These are phyloP conservation scores for Rhexocercosporidium sp. DNA, from an alignment of 2,329 filamentous ascomycete genomes.

Conservation along the genomic window DNA sequence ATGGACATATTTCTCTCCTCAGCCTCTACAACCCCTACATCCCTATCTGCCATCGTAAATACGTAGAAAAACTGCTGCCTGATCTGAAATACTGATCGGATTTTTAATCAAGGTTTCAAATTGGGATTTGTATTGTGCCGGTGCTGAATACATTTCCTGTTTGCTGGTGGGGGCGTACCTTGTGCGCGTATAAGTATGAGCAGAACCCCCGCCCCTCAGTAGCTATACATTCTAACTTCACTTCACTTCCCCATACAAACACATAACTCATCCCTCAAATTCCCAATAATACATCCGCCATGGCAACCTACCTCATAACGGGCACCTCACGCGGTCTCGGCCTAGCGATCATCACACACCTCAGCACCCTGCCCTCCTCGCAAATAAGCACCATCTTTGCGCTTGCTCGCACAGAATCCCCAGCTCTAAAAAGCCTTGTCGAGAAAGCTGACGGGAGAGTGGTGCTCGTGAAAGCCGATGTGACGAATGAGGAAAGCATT, in stretches of 20 bases:
- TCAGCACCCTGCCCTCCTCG: slow-evolving; percentile 40
- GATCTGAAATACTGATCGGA: neutral
- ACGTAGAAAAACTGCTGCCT: neutral
- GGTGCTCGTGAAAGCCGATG: slow-evolving; percentile 45
- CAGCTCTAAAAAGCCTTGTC: slow-evolving; percentile 45
- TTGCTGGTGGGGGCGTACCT: too few relatives aligned
- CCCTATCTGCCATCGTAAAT: neutral
- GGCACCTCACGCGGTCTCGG: slow-evolving; percentile 45
- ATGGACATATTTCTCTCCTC: neutral
- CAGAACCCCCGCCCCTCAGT: too few relatives aligned
- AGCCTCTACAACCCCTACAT: neutral
- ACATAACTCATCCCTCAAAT: neutral
- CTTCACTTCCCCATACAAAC: neutral
- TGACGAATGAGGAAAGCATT: slow-evolving; percentile 44
- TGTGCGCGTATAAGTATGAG: too few relatives aligned
- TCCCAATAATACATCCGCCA: slow-evolving; percentile 16
- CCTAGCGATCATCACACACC: slow-evolving; percentile 40
- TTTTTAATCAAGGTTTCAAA: neutral
- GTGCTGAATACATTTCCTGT: too few relatives aligned
- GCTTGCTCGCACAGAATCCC: slow-evolving; percentile 44
- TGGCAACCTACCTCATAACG: slow-evolving; percentile 46
- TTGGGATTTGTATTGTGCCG: neutral
- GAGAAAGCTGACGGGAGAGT: slow-evolving; percentile 44
- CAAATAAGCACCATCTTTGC: slow-evolving; percentile 49
- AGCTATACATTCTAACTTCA: too few relatives aligned